A percentile compares a stretch with the other conserved stretches of the same genome.
These are phyloP conservation scores for Paramecium biaurelia DNA, from an alignment of 73 alveolate species.

Conservation along the genomic window DNA sequence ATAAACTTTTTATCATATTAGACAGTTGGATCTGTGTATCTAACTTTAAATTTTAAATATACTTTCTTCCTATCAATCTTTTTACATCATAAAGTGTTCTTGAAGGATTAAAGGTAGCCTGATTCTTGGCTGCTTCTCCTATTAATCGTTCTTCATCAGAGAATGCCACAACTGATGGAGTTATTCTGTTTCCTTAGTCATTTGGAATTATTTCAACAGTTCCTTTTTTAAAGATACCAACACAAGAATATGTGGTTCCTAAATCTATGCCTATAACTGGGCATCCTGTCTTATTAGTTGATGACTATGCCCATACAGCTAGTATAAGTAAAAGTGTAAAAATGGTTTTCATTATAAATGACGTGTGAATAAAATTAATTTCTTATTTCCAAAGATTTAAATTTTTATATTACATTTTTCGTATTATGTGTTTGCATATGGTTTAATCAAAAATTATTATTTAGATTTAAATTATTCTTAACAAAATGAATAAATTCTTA, in stretches of 20 bases:
- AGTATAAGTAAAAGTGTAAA: neutral
- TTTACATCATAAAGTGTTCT: slow-evolving; percentile 87
- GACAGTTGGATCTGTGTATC: slow-evolving; percentile 81
- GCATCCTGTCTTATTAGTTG: neutral
- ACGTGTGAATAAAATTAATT: neutral
- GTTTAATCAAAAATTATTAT: neutral
- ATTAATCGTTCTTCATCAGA: slow-evolving; percentile 79
- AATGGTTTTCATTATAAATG: neutral
- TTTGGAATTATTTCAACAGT: slow-evolving; percentile 90
- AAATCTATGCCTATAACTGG: slow-evolving; percentile 95
- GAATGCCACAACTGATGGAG: slow-evolving; percentile 97
- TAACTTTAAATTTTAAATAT: neutral
- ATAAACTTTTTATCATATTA: slow-evolving; percentile 78
- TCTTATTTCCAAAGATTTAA: neutral
- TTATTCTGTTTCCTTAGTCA: slow-evolving; percentile 96
- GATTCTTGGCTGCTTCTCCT: slow-evolving; percentile 88
- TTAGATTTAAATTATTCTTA: too few species aligned
- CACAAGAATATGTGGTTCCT: slow-evolving; percentile 99
- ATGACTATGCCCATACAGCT: neutral
- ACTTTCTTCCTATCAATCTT: slow-evolving; percentile 90
- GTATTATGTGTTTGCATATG: neutral
- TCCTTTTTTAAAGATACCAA: slow-evolving; percentile 65
- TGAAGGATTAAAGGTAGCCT: slow-evolving; percentile 89
- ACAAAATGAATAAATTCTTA: too few species aligned
- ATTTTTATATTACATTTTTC: neutral